These are phyloP conservation scores for Cladosporium sp. DNA, from an alignment of 2,329 filamentous ascomycete species.

Conservation along the genomic window DNA sequence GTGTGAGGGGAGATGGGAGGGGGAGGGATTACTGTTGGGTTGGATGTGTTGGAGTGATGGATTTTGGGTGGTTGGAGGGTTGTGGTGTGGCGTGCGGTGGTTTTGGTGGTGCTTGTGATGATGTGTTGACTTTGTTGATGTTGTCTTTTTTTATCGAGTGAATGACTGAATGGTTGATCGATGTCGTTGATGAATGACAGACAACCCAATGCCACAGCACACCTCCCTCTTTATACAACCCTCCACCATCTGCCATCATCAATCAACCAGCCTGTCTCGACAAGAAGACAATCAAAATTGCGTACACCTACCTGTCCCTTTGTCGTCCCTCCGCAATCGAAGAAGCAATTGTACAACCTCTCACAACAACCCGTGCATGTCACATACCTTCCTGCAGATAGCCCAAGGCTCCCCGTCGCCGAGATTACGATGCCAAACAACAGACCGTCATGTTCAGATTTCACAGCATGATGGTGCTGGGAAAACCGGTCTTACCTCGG, in stretches of 20 bases:
- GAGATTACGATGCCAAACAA: not conserved
- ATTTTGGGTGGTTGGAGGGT: not conserved
- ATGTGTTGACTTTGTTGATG: not conserved
- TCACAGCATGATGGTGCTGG: not conserved
- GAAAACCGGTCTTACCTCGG: not conserved
- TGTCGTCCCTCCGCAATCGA: not conserved
- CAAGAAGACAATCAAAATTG: not conserved
- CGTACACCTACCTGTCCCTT: not conserved
- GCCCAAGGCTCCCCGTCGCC: not conserved
- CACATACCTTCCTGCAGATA: not conserved
- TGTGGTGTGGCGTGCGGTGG: not conserved
- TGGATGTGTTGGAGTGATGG: not conserved
- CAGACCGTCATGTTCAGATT: not conserved
- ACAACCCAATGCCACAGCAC: not conserved
- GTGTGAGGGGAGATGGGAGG: not conserved
- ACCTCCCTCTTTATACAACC: not conserved
- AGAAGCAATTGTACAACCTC: slow-evolving; percentile 17
- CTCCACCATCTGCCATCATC: not conserved
- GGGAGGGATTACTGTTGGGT: not conserved
- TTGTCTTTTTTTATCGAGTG: not conserved
- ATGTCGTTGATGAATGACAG: not conserved
- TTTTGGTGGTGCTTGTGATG: not conserved
- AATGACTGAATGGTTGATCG: not conserved
- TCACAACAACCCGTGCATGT: not conserved
- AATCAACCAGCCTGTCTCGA: not conserved